Percentiles rank a stretch among this genome's conserved stretches.
Conservation (phyloP, 805 yeast genomes). For the Candida endomychidarum region DNA sequence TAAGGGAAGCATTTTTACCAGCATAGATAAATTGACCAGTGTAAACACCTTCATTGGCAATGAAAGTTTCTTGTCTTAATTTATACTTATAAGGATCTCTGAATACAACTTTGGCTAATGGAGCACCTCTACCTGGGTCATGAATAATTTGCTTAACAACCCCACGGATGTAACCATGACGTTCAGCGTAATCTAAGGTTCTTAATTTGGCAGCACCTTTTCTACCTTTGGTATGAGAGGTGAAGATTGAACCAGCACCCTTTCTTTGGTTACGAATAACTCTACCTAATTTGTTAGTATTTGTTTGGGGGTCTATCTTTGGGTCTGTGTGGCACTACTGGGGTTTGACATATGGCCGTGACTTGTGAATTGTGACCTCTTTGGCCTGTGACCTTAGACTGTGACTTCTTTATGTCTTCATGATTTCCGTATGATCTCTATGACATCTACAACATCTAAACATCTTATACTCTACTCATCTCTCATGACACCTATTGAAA, state of each 20-base stretch:
- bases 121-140: conserved; percentile 99
- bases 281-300: conserved; percentile 63
- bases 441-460: too few relatives aligned
- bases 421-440: too few relatives aligned
- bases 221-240: conserved; percentile 99
- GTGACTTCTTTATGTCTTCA: too few relatives aligned
- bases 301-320: too few relatives aligned
- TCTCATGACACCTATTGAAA: too few relatives aligned
- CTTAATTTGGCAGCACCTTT: conserved; percentile 99
- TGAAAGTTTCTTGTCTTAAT: conserved; percentile 96
- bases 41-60: conserved; percentile 99
- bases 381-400: too few relatives aligned
- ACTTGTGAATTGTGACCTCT: too few relatives aligned
- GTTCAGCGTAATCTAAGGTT: conserved; percentile 98
- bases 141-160: conserved; percentile 97
- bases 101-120: conserved; percentile 98
- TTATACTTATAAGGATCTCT: conserved; percentile 99
- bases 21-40: conserved; percentile 99
- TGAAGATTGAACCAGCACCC: conserved; percentile 99
- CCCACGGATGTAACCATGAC: conserved; percentile 99
- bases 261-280: conserved; percentile 99
- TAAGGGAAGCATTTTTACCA: conserved; percentile 95
- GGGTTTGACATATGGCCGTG: too few relatives aligned
- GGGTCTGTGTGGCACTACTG: not conserved
- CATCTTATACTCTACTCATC: too few relatives aligned